phyloP scores from a whole-genome alignment of 2,329 filamentous ascomycete genomes.

The Dryadomyces quercus-mongolicae region DNA sequence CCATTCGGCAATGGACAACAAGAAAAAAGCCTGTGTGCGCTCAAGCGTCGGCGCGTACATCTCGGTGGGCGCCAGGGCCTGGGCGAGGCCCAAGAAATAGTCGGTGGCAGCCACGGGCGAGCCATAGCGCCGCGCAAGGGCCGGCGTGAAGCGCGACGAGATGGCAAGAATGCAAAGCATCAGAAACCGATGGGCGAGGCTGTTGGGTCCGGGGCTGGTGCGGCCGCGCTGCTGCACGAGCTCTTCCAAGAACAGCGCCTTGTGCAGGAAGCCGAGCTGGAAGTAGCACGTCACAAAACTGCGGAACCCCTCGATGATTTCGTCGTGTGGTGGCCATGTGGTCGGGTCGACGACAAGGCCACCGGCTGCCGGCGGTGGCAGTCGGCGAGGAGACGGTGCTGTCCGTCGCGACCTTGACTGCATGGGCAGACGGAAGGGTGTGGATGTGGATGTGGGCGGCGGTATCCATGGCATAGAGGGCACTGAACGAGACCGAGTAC shows the following conservation, averaged over 20 bases:
- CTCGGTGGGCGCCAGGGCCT: conserved; percentile 31
- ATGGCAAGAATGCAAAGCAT: conserved; percentile 42
- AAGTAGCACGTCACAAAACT: conserved; percentile 43
- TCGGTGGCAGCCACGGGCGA: conserved; percentile 37
- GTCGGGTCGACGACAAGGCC: conserved; percentile 30
- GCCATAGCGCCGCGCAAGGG: conserved; percentile 33
- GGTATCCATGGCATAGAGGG: no score
- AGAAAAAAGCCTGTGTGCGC: conserved; percentile 44
- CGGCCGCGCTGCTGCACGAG: conserved; percentile 24
- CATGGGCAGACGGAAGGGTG: no score
- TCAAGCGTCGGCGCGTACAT: conserved; percentile 42
- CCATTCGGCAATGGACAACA: conserved; percentile 46
- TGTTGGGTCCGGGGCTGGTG: conserved; percentile 12
- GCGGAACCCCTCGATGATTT: conserved; percentile 38
- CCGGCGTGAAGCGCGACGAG: conserved; percentile 39
- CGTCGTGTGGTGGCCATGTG: conserved; percentile 34
- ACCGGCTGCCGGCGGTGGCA: conserved; percentile 8
- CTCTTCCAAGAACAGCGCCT: conserved; percentile 33
- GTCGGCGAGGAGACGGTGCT: background rate
- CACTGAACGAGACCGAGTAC: no score
- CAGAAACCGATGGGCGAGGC: conserved; percentile 38
- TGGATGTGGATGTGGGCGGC: no score
- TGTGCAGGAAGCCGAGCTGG: conserved; percentile 46
- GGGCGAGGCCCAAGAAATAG: conserved; percentile 38
- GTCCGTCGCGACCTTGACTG: no score